A percentile compares a stretch with the other conserved stretches of the same genome.
Evolutionary conservation across 176 grass and related monocot genomes (phyloP).

Genomic region (Cymbopogon citratus): DNA sequence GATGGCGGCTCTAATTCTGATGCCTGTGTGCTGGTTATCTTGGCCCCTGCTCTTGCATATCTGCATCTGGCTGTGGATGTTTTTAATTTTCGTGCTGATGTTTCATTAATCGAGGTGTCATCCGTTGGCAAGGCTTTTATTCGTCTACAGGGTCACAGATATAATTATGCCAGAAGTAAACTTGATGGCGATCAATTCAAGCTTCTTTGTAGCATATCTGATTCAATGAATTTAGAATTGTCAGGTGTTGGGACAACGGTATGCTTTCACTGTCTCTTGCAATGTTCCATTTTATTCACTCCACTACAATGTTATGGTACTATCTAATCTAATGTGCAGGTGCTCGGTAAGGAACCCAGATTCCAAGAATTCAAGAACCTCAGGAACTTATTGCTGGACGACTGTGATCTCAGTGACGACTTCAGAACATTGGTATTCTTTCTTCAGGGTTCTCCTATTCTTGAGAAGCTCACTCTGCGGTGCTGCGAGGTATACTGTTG

Average conservation of each 20-base stretch:
- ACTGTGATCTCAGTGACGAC: too few relatives aligned
- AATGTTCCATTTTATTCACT: neutral
- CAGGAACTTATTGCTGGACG: too few relatives aligned
- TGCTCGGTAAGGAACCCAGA: neutral
- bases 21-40: neutral
- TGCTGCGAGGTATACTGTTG: too few relatives aligned
- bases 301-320: neutral
- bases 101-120: neutral
- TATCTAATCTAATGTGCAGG: neutral
- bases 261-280: neutral
- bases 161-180: neutral
- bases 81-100: rapidly evolving
- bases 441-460: too few relatives aligned
- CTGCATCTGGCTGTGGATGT: neutral
- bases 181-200: neutral
- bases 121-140: neutral
- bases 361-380: too few relatives aligned
- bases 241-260: neutral
- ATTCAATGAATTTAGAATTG: neutral
- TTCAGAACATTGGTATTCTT: too few relatives aligned
- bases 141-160: neutral
- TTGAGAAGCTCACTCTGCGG: too few relatives aligned
- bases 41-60: neutral
- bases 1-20: neutral
- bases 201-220: neutral